These are phyloP conservation scores for Saturnispora saitoi DNA, from an alignment of 805 yeast species.

Conservation along the genomic window DNA sequence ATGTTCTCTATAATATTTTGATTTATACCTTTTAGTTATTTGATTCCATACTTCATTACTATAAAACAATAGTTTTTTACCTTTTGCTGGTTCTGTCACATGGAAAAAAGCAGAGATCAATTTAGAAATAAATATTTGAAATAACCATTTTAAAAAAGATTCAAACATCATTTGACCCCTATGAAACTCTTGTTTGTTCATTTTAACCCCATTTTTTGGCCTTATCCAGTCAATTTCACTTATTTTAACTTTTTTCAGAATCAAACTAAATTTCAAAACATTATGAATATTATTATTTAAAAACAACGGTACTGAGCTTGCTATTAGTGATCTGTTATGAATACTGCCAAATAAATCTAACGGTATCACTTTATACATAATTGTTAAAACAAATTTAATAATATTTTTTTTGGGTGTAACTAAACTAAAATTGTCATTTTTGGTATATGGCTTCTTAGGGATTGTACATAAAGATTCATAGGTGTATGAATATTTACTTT, in stretches of 20 bases:
- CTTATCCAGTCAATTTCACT: constrained; percentile 51
- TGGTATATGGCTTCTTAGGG: constrained; percentile 6
- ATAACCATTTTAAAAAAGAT: constrained; percentile 51
- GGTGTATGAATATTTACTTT: constrained; percentile 30
- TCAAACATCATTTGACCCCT: constrained; percentile 31
- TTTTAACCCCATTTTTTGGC: constrained; percentile 15
- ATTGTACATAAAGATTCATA: constrained; percentile 27
- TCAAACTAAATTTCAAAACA: constrained; percentile 23
- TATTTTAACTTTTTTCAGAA: constrained; percentile 32
- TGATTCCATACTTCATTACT: constrained; percentile 51
- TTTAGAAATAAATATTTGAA: constrained; percentile 36
- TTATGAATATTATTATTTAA: constrained; percentile 34
- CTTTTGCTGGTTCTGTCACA: constrained; percentile 48
- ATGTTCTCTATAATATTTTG: constrained; percentile 33
- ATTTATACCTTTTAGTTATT: constrained; percentile 35
- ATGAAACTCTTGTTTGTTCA: constrained; percentile 36
- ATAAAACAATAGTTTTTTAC: constrained; percentile 37
- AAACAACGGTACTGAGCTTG: constrained; percentile 29
- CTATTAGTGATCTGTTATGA: constrained; percentile 37
- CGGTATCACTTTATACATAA: constrained; percentile 46
- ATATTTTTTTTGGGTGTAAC: constrained; percentile 31
- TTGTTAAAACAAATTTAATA: constrained; percentile 32
- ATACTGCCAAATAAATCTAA: constrained; percentile 42
- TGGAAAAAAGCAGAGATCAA: constrained; percentile 52
- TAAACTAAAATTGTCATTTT: constrained; percentile 24